Base-by-base conservation (phyloP, 163 green algal genomes). In the Chloromonas sp. region DNA sequence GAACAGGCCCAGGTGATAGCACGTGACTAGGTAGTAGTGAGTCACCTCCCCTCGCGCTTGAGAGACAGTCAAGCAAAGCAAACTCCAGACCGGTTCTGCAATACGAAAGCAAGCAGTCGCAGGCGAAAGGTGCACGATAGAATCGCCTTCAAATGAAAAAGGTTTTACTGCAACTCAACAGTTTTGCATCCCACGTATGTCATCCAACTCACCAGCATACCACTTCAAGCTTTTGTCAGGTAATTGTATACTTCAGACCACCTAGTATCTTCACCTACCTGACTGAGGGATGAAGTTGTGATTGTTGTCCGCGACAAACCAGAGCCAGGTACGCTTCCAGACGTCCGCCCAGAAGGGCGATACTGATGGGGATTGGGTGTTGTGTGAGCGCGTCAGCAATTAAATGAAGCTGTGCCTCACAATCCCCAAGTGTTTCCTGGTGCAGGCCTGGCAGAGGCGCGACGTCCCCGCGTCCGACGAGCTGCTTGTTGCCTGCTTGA, bases 371-470 rank as follows among this genome's bases (percentile, higher is more conserved):
- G 14, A 94, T 77, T 0, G 36, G 0, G 0, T 87, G 58, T 8
- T 78, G 86, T 0, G 60, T 1, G 59, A 92, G 79, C 81, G 91
- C 74, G 61, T 58, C 76, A 1, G 85, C 86, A 59, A 98, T 79
- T 79, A 91, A 61, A 0, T 84, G 78, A 66, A 98, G 81, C 89
- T 98, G 95, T 85, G 87, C 81, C 83, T 91, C 88, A 2, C 92
- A 93, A 1, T 95, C 84, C 36, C 91, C 61, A 76, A 96, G 60
- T 0, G 71, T 88, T 90, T 99, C 97, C 1, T 1, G 60, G 87
- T 99, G 96, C 80, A 99, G 90, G 0, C 96, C 96, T 15, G 92
- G 92, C 79, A 99, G 90, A 1, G 97, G 96, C 0, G 96, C 91
- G 13, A 96, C 90, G 87, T 99, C 96, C 0, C 95, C 94, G 70